These are phyloP conservation scores for Pseudisothecium myosuroides DNA, from an alignment of 225 moss, liverwort and hornwort species.

Conservation along the genomic window DNA sequence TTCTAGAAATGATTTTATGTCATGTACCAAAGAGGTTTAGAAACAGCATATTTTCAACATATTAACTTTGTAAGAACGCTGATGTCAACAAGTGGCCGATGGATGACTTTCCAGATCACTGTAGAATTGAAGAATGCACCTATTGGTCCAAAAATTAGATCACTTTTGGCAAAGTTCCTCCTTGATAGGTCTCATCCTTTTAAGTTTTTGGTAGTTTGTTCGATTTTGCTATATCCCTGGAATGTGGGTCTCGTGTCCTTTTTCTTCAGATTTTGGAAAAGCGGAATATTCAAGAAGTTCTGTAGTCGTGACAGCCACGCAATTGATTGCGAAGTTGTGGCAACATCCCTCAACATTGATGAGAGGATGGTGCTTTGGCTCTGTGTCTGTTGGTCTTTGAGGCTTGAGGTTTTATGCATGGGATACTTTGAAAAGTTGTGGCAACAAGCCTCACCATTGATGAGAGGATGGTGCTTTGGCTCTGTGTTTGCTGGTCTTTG, in stretches of 20 bases:
- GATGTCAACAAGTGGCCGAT: not conserved
- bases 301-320: not conserved
- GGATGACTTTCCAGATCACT: not conserved
- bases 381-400: no score
- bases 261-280: not conserved
- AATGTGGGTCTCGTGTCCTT: not conserved
- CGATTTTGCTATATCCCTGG: not conserved
- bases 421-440: no score
- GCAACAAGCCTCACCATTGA: no score
- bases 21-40: not conserved
- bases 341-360: not conserved
- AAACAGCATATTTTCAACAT: not conserved
- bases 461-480: no score
- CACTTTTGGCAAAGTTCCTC: not conserved
- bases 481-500: no score
- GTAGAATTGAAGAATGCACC: not conserved
- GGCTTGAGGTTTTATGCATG: no score
- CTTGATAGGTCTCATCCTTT: not conserved
- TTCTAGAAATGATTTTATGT: not conserved
- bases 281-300: not conserved
- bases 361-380: not conserved
- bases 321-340: no score
- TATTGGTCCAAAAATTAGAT: not conserved
- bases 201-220: not conserved
- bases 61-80: no score